phyloP scores from a whole-genome alignment of 371 early-diverging fungal genomes.

The Sporodiniella umbellata region DNA sequence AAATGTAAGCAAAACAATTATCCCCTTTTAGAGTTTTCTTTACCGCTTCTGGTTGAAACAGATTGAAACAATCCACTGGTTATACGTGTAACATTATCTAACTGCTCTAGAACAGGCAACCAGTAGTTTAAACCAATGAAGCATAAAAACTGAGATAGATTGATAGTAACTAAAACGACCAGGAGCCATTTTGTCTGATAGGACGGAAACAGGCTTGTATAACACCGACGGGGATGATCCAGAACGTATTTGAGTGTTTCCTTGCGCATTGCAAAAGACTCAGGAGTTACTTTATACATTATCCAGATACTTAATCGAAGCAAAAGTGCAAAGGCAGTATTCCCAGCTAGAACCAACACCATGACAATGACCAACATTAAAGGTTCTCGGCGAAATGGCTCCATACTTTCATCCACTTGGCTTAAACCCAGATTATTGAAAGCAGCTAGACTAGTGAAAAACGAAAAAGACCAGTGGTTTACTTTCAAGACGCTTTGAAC shows the following conservation, averaged over 20 bases:
- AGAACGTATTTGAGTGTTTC: slow-evolving; percentile 35
- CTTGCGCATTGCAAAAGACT: slow-evolving; percentile 21
- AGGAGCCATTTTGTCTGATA: slow-evolving; percentile 43
- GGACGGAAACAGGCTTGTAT: slow-evolving; percentile 37
- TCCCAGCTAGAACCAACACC: slow-evolving; percentile 35
- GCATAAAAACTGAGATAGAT: slow-evolving; percentile 25
- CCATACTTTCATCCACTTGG: slow-evolving; percentile 31
- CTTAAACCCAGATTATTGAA: slow-evolving; percentile 41
- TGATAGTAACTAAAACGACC: slow-evolving; percentile 28
- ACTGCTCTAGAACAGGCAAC: slow-evolving; percentile 27
- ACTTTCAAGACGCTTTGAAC: slow-evolving; percentile 27
- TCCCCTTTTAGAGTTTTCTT: neutral
- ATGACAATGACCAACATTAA: slow-evolving; percentile 19
- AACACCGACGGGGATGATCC: slow-evolving; percentile 47
- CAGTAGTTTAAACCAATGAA: slow-evolving; percentile 35
- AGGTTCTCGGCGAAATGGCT: slow-evolving; percentile 35
- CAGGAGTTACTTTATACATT: slow-evolving; percentile 33
- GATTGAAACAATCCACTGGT: slow-evolving; percentile 38
- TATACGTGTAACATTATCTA: slow-evolving; percentile 32
- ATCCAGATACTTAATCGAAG: slow-evolving; percentile 34
- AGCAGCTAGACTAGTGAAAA: slow-evolving; percentile 29
- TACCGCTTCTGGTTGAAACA: slow-evolving; percentile 41
- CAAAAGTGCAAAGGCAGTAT: slow-evolving; percentile 40
- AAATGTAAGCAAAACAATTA: neutral
- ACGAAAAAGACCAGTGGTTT: slow-evolving; percentile 36